Conservation (phyloP, 345 rosid species). For the Nephelium lappaceum region DNA sequence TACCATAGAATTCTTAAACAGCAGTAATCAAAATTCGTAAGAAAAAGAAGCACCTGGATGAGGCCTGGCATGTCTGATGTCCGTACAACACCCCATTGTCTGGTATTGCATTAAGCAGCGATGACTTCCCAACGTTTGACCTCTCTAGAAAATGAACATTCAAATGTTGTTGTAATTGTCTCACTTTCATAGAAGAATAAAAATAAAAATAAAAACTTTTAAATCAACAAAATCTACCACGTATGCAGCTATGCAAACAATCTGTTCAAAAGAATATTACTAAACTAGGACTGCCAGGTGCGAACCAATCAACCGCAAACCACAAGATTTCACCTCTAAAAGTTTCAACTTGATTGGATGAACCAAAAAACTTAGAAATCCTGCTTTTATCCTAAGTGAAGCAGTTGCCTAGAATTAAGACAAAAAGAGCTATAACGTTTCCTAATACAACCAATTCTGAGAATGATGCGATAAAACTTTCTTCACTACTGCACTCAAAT, state of each 20-base stretch:
- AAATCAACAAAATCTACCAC: neutral
- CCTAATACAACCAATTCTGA: neutral
- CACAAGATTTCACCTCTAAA: neutral
- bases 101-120: conserved; percentile 82
- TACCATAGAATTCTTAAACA: conserved; percentile 19
- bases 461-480: neutral
- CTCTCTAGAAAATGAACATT: conserved; percentile 57
- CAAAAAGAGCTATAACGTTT: neutral
- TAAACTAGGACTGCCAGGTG: neutral
- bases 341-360: neutral
- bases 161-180: conserved; percentile 2
- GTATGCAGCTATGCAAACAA: neutral
- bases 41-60: conserved; percentile 67
- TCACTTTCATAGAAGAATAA: conserved; percentile 5
- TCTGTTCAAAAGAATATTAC: neutral
- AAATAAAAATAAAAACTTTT: neutral
- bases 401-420: neutral
- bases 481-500: neutral
- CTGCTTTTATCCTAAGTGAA: neutral
- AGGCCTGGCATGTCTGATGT: conserved; percentile 98
- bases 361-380: neutral
- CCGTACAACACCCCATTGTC: conserved; percentile 99
- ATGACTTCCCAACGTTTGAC: conserved; percentile 98
- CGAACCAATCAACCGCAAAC: neutral
- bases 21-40: conserved; percentile 7